A percentile compares a stretch with the other conserved stretches of the same genome.
Conservation (phyloP, 345 rosid species). For the Kernera saxatilis region DNA sequence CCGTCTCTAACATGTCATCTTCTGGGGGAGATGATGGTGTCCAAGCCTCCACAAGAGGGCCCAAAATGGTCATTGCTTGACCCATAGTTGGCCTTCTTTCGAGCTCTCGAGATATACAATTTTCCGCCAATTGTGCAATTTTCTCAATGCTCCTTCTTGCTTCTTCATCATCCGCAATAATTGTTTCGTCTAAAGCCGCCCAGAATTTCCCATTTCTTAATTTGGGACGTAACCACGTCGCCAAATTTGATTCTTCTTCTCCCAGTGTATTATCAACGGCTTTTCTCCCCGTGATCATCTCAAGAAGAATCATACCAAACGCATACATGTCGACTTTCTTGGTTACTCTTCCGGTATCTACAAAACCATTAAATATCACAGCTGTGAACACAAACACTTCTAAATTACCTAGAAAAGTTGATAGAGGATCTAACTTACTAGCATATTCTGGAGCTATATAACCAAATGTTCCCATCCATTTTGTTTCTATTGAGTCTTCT, state of each 20-base stretch:
- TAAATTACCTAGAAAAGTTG: too few relatives aligned
- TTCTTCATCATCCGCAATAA: not conserved
- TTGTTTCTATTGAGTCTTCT: too few relatives aligned
- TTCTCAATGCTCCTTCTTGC: not conserved
- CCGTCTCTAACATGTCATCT: not conserved
- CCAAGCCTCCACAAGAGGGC: not conserved
- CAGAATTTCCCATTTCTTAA: too few relatives aligned
- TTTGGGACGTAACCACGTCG: not conserved
- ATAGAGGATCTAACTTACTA: constrained; percentile 25
- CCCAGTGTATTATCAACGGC: not conserved
- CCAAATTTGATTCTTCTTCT: not conserved
- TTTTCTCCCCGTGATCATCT: not conserved
- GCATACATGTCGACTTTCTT: not conserved
- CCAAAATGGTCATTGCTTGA: not conserved
- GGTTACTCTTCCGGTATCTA: not conserved
- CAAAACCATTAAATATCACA: too few relatives aligned
- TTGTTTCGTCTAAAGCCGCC: too few relatives aligned
- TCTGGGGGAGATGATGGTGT: not conserved
- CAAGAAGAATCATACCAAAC: not conserved
- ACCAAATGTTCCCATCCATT: constrained; percentile 57
- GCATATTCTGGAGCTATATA: constrained; percentile 68
- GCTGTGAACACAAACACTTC: too few relatives aligned
- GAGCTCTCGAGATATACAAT: not conserved
- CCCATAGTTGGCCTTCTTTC: not conserved
- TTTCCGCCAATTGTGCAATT: not conserved